These are phyloP conservation scores for Fusarium sp. DNA, from an alignment of 2,329 filamentous ascomycete species.

Conservation along the genomic window DNA sequence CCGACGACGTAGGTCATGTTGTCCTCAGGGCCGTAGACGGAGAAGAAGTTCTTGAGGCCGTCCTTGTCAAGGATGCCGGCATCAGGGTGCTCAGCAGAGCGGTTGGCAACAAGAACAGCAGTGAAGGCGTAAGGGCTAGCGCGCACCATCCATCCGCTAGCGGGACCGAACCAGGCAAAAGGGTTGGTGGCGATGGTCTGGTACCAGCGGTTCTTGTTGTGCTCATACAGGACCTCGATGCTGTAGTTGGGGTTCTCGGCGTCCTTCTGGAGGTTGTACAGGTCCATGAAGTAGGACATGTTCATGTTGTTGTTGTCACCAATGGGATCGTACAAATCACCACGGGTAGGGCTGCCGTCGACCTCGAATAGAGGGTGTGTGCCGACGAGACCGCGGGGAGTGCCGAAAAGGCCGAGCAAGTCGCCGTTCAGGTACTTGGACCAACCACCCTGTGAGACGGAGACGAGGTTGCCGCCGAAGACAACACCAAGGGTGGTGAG, in stretches of 20 bases:
- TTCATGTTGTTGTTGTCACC: constrained; percentile 67
- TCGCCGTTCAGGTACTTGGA: constrained; percentile 61
- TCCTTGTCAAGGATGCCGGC: constrained; percentile 51
- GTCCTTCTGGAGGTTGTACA: constrained; percentile 60
- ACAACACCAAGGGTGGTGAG: constrained; percentile 38
- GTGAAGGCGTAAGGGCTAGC: constrained; percentile 65
- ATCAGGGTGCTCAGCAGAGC: constrained; percentile 58
- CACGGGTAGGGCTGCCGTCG: constrained; percentile 67
- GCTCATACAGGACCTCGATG: constrained; percentile 60
- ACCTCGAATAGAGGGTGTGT: constrained; percentile 71
- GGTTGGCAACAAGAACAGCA: constrained; percentile 61
- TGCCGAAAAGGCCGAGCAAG: constrained; percentile 59
- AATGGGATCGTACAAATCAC: constrained; percentile 65
- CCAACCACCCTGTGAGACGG: constrained; percentile 45
- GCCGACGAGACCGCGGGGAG: constrained; percentile 64
- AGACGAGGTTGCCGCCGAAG: constrained; percentile 59
- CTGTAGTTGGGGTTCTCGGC: constrained; percentile 52
- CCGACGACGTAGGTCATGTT: constrained; percentile 62
- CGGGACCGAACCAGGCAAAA: constrained; percentile 69
- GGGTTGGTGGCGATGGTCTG: constrained; percentile 67
- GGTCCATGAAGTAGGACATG: constrained; percentile 65
- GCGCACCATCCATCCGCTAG: constrained; percentile 64
- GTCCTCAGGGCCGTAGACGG: constrained; percentile 55
- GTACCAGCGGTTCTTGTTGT: constrained; percentile 61
- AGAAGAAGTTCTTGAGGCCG: constrained; percentile 64